Evolutionary conservation across 192 early-diverging fungal genomes (phyloP).

Genomic region (Gaertneriomyces sp.): DNA sequence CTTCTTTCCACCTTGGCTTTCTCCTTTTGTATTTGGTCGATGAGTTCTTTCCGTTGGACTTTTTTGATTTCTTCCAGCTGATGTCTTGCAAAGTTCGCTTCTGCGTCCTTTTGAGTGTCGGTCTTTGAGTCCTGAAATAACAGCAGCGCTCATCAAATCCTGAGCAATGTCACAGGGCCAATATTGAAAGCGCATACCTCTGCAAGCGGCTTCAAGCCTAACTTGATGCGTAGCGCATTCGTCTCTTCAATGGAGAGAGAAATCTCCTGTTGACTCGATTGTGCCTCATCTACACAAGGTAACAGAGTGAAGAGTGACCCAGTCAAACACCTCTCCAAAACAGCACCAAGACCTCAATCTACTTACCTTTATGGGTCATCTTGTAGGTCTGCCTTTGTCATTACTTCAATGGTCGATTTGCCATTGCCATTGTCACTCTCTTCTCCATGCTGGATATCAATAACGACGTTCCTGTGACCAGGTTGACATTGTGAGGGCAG

Average conservation of each 20-base stretch:
- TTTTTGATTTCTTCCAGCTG: conserved; percentile 52
- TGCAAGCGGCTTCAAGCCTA: conserved; percentile 46
- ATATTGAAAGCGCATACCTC: background rate
- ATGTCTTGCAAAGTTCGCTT: conserved; percentile 55
- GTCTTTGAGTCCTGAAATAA: background rate
- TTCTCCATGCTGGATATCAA: no score
- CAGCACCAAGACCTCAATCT: no score
- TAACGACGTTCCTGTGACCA: no score
- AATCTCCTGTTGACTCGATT: conserved; percentile 20
- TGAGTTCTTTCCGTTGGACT: conserved; percentile 46
- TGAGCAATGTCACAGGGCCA: background rate
- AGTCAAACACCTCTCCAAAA: no score
- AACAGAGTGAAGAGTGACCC: no score
- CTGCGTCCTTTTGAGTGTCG: conserved; percentile 37
- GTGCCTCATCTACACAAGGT: background rate
- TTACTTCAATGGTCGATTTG: no score
- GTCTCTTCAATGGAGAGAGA: conserved; percentile 47
- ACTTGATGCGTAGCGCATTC: conserved; percentile 38
- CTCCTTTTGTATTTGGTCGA: conserved; percentile 52
- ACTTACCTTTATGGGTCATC: no score
- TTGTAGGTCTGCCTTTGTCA: no score
- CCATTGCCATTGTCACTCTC: no score
- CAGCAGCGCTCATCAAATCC: background rate
- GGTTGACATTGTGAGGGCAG: no score
- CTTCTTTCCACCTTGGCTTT: conserved; percentile 45